Conservation (phyloP, 306 rosid genomes). For the Ormosia semicastrata region DNA sequence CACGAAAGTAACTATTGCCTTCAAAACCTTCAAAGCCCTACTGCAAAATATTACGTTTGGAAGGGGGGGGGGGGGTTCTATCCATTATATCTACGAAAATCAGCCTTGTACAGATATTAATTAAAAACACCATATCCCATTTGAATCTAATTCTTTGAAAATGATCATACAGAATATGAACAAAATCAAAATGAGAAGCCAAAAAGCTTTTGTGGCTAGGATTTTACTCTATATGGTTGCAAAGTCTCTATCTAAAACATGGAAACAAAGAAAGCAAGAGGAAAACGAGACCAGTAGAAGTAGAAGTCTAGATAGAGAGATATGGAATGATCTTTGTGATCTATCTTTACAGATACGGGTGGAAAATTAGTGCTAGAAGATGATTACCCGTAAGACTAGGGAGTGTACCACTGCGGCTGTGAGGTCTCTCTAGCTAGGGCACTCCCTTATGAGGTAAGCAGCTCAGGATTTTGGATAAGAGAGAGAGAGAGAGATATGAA, state of each 20-base stretch:
- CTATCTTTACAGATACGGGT: slow-evolving; percentile 75
- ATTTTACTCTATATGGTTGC: slow-evolving; percentile 46
- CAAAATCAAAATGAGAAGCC: not conserved
- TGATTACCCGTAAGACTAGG: slow-evolving; percentile 96
- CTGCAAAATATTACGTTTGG: slow-evolving; percentile 12
- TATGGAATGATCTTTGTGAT: slow-evolving; percentile 68
- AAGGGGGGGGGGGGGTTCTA: not conserved
- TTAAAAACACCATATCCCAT: not conserved
- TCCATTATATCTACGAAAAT: slow-evolving; percentile 4
- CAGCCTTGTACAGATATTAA: not conserved
- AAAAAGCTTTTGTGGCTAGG: slow-evolving; percentile 45
- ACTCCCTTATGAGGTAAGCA: slow-evolving; percentile 78
- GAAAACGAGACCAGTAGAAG: slow-evolving; percentile 28
- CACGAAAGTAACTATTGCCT: slow-evolving; percentile 30
- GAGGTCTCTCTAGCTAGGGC: slow-evolving; percentile 44
- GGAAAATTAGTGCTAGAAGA: slow-evolving; percentile 68
- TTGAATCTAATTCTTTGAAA: not conserved
- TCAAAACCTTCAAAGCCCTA: not conserved
- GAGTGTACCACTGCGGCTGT: slow-evolving; percentile 61
- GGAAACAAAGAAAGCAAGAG: slow-evolving; percentile 31
- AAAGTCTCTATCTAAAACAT: slow-evolving; percentile 48
- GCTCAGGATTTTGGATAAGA: slow-evolving; percentile 48
- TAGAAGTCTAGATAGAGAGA: slow-evolving; percentile 40
- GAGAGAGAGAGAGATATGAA: slow-evolving; percentile 28
- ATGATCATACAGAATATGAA: not conserved